Base-by-base conservation (phyloP, 495 filamentous ascomycete species). In the Talaromyces proteolyticus region DNA sequence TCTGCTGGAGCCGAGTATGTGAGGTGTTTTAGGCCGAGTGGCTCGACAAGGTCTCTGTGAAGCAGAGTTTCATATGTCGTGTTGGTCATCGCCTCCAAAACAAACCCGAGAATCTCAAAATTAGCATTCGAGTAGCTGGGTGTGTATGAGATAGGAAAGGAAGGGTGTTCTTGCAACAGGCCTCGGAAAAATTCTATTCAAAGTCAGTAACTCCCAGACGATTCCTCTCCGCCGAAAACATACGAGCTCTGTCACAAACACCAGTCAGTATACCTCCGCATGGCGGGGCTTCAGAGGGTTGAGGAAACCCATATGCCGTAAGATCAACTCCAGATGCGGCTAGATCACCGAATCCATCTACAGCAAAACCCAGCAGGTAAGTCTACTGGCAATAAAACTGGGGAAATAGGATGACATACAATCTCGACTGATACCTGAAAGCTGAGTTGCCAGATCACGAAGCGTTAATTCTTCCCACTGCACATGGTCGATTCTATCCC, bases 121-220 rank as follows among this genome's bases (percentile, higher is more conserved):
- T 68, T 79, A 3, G 74, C 73, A 55, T 84, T 84, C 3, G 80
- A 83, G 57, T 84, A 85, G 4, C 72, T 68, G 0, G 81, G 74
- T 0, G 74, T 77, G 14, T 69, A 60, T 3, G 68, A 73, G 2
- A 73, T 71, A 2, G 69, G 54, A 49, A 75, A 74, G 7, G 77
- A 63, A 0, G 80, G 80, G 37, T 73, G 65, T 1, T 64, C 59
- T 11, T 67, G 58, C n/a, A 72, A 54, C 10, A 82, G 54, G 2
- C 76, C 79, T 0, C 58, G 45, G 59, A 83, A 79, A 57, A 80
- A 81, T 44, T 78, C 75, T 76, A 48, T 21, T 6, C 2, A 20
- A 0, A 34, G 39, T 49, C 46, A 57, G 48, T 24, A 46, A 42
- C 22, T 39, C 1, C 6, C 43, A 2, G 12, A 34, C 4, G 2